Percentiles rank a stretch among this genome's conserved stretches.
Evolutionary conservation across 192 early-diverging fungal genomes (phyloP).

Genomic region (Oehlia diaphana): DNA sequence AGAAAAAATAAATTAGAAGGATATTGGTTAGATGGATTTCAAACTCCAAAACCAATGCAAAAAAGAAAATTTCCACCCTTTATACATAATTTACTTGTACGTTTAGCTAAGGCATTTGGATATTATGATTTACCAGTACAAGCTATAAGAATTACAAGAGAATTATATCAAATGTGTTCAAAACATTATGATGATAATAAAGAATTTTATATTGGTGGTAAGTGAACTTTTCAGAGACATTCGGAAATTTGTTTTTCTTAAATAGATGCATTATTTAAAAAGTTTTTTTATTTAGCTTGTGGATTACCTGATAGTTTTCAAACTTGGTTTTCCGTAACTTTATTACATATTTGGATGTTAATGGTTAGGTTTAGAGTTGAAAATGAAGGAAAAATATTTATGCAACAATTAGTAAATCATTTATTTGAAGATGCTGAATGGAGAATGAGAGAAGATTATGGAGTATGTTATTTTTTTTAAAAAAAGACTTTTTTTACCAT

Average conservation of each 20-base stretch:
- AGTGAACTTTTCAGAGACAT: not conserved
- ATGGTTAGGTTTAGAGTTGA: conserved; percentile 80
- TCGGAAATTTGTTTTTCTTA: not conserved
- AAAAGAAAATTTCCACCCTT: conserved; percentile 5
- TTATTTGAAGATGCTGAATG: conserved; percentile 90
- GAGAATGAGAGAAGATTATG: conserved; percentile 72
- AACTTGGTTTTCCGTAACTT: conserved; percentile 90
- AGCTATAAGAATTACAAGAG: conserved; percentile 39
- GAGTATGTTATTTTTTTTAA: conserved; percentile 51
- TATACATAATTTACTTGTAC: not conserved
- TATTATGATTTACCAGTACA: conserved; percentile 8
- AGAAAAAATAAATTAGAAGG: not conserved
- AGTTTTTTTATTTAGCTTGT: conserved; percentile 47
- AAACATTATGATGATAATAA: conserved; percentile 39
- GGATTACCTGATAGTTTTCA: conserved; percentile 86
- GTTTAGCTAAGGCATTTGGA: not conserved
- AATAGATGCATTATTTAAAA: not conserved
- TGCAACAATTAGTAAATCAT: conserved; percentile 82
- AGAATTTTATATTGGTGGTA: conserved; percentile 46
- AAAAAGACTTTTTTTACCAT: not conserved
- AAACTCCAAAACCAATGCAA: not conserved
- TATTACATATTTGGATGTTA: conserved; percentile 93
- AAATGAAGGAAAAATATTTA: conserved; percentile 73
- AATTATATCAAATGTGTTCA: conserved; percentile 44
- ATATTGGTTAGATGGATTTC: conserved; percentile 8